These are phyloP conservation scores for Marasmius oreades DNA, from an alignment of 1,284 basidiomycete species.

Conservation along the genomic window DNA sequence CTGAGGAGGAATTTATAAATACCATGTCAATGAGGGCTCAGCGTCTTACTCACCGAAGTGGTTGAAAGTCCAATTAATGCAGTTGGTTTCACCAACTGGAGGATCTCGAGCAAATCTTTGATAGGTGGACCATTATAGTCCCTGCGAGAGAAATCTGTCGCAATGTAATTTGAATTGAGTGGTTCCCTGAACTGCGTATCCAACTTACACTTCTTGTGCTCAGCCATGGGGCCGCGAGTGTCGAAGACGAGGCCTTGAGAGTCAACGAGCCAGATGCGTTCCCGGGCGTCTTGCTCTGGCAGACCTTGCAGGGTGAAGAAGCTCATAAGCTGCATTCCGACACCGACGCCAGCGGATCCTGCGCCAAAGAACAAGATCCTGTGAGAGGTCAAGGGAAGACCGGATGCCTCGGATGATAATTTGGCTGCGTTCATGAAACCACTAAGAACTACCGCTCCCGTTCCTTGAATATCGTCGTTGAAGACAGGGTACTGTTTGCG, in stretches of 20 bases:
- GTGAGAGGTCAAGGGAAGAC: constrained; percentile 68
- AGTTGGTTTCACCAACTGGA: constrained; percentile 87
- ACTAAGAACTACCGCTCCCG: constrained; percentile 87
- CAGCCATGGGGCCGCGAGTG: constrained; percentile 67
- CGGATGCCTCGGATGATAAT: constrained; percentile 70
- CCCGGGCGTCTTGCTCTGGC: constrained; percentile 73
- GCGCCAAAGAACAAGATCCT: constrained; percentile 91
- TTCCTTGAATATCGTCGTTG: constrained; percentile 91
- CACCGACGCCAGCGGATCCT: constrained; percentile 87
- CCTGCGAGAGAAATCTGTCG: constrained; percentile 72
- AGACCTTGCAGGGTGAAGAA: constrained; percentile 84
- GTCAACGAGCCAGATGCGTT: constrained; percentile 81
- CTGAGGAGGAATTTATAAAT: constrained; percentile 23
- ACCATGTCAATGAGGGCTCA: constrained; percentile 7
- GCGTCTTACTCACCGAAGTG: constrained; percentile 45
- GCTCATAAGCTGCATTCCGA: constrained; percentile 84
- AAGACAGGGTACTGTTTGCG: constrained; percentile 58
- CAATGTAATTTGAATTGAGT: background rate
- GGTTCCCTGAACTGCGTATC: constrained; percentile 3
- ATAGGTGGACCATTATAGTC: constrained; percentile 78
- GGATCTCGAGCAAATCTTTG: constrained; percentile 75
- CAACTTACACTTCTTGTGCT: constrained; percentile 76
- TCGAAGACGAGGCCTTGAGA: constrained; percentile 83
- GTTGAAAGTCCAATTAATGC: constrained; percentile 91
- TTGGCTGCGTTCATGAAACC: constrained; percentile 90